Evolutionary conservation across 2,329 filamentous ascomycete species (phyloP).

Genomic region (Sclerotinia sclerotiorum): DNA sequence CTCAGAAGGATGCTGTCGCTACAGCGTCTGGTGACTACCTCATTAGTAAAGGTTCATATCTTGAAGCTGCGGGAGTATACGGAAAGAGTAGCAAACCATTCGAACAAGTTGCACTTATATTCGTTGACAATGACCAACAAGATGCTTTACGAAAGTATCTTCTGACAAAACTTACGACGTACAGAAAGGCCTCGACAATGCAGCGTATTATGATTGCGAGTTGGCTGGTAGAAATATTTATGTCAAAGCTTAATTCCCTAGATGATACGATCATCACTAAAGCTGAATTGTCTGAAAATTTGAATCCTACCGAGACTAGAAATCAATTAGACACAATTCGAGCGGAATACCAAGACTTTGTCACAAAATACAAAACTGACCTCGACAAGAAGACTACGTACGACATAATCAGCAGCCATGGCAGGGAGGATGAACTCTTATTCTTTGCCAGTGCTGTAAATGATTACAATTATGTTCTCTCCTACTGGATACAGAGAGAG

Average conservation of each 20-base stretch:
- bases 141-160: slow-evolving; percentile 91
- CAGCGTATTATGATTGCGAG: slow-evolving; percentile 92
- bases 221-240: slow-evolving; percentile 94
- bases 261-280: slow-evolving; percentile 93
- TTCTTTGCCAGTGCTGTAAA: slow-evolving; percentile 86
- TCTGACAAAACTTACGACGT: slow-evolving; percentile 74
- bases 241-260: slow-evolving; percentile 92
- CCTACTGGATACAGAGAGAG: slow-evolving; percentile 96
- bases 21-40: slow-evolving; percentile 90
- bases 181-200: slow-evolving; percentile 84
- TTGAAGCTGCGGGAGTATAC: slow-evolving; percentile 85
- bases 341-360: slow-evolving; percentile 84
- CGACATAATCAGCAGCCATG: slow-evolving; percentile 93
- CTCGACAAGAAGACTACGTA: slow-evolving; percentile 91
- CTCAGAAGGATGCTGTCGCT: slow-evolving; percentile 87
- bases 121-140: slow-evolving; percentile 87
- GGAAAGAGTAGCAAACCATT: slow-evolving; percentile 96
- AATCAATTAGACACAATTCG: slow-evolving; percentile 69
- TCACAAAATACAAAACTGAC: slow-evolving; percentile 79
- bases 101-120: slow-evolving; percentile 86
- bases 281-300: slow-evolving; percentile 72
- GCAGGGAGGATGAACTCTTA: slow-evolving; percentile 86
- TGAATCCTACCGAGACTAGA: slow-evolving; percentile 68
- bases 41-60: slow-evolving; percentile 74
- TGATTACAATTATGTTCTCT: slow-evolving; percentile 91